Evolutionary conservation across 2,329 filamentous ascomycete species (phyloP).

Genomic region (Fulvia fulva): DNA sequence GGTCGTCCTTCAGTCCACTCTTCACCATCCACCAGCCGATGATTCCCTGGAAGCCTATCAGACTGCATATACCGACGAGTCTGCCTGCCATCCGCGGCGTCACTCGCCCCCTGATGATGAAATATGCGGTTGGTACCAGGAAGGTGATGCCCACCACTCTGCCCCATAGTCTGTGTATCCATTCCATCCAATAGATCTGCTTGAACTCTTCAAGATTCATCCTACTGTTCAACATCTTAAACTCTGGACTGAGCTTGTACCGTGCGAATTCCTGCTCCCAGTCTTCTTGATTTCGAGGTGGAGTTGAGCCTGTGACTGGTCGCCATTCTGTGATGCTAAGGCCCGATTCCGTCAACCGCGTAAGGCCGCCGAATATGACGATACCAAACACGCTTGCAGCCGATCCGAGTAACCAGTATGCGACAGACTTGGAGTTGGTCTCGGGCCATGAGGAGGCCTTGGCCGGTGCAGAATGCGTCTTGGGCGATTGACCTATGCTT

Average conservation of each 20-base stretch:
- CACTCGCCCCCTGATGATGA: constrained; percentile 75
- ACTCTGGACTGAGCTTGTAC: constrained; percentile 90
- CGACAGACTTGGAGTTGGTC: constrained; percentile 67
- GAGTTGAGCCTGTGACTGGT: constrained; percentile 87
- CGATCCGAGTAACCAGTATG: constrained; percentile 88
- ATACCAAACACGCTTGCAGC: constrained; percentile 95
- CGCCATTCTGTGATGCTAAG: constrained; percentile 99
- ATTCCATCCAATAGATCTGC: constrained; percentile 99
- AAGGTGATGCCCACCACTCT: constrained; percentile 87
- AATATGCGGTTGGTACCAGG: constrained; percentile 81
- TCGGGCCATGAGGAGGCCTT: constrained; percentile 25
- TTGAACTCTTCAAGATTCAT: constrained; percentile 96
- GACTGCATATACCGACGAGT: constrained; percentile 74
- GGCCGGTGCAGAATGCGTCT: background rate
- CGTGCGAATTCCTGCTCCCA: constrained; percentile 93
- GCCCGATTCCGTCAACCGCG: constrained; percentile 89
- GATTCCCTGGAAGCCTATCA: constrained; percentile 93
- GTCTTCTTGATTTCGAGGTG: constrained; percentile 70
- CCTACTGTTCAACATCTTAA: constrained; percentile 82
- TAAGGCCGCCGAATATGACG: constrained; percentile 90
- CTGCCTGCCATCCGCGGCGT: constrained; percentile 72
- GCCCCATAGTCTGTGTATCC: constrained; percentile 92
- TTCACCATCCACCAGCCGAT: constrained; percentile 99
- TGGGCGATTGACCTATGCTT: constrained; percentile 21
- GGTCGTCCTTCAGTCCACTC: constrained; percentile 88